phyloP scores from a whole-genome alignment of 495 filamentous ascomycete species.

The Alectoria sarmentosa region DNA sequence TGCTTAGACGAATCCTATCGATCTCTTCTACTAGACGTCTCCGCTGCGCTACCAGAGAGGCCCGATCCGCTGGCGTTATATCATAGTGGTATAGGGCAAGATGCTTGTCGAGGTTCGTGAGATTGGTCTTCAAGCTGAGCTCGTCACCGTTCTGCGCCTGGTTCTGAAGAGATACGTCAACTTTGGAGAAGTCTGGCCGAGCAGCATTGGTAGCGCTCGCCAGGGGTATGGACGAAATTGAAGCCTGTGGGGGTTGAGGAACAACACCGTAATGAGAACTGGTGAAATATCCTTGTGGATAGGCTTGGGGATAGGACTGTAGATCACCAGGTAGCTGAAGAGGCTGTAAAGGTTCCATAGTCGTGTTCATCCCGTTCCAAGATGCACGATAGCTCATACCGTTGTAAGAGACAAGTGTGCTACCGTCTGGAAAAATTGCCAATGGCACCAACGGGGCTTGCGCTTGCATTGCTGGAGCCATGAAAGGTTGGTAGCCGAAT shows the following conservation, averaged over 20 bases:
- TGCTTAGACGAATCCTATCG: slow-evolving; percentile 33
- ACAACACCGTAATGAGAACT: background rate
- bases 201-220: slow-evolving; percentile 17
- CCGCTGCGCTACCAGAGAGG: slow-evolving; percentile 33
- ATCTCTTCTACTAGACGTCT: slow-evolving; percentile 34
- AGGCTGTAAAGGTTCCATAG: slow-evolving; percentile 19
- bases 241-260: background rate
- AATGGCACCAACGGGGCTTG: slow-evolving; percentile 11
- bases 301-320: background rate
- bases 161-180: slow-evolving; percentile 12
- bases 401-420: slow-evolving; percentile 19
- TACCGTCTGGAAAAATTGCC: slow-evolving; percentile 18
- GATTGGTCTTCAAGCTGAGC: slow-evolving; percentile 28
- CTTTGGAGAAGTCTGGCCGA: slow-evolving; percentile 13
- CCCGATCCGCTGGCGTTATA: slow-evolving; percentile 31
- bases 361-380: slow-evolving; percentile 21
- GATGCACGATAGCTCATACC: slow-evolving; percentile 22
- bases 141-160: slow-evolving; percentile 23
- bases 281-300: background rate
- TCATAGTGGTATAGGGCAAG: slow-evolving; percentile 37
- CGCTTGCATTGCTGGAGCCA: slow-evolving; percentile 13
- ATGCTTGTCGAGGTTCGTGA: slow-evolving; percentile 35
- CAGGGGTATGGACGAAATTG: slow-evolving; percentile 2
- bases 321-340: slow-evolving; percentile 3
- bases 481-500: slow-evolving; percentile 5